These are phyloP conservation scores for Phaffia rhodozyma DNA, from an alignment of 1,284 basidiomycete genomes.

Conservation along the genomic window DNA sequence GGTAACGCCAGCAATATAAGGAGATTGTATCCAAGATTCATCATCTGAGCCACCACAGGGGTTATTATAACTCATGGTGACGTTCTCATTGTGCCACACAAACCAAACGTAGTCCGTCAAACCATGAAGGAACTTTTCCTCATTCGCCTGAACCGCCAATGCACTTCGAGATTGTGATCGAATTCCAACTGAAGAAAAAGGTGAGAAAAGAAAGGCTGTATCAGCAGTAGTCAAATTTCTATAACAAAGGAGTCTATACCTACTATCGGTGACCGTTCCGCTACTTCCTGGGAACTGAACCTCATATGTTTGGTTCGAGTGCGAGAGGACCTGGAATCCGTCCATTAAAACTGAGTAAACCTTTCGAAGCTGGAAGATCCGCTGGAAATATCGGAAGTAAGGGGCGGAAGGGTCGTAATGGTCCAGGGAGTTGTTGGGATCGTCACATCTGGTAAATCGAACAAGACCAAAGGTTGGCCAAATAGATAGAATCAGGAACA, in stretches of 20 bases:
- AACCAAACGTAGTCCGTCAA: slow-evolving; percentile 56
- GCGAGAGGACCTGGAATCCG: slow-evolving; percentile 63
- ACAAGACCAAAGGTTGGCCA: slow-evolving; percentile 41
- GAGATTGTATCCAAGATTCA: slow-evolving; percentile 51
- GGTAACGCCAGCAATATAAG: slow-evolving; percentile 48
- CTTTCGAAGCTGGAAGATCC: slow-evolving; percentile 56
- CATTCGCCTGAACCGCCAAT: slow-evolving; percentile 44
- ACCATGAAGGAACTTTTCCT: slow-evolving; percentile 33
- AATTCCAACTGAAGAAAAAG: slow-evolving; percentile 47
- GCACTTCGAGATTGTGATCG: slow-evolving; percentile 67
- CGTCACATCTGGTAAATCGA: slow-evolving; percentile 52
- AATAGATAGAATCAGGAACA: slow-evolving; percentile 39
- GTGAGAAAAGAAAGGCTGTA: background rate
- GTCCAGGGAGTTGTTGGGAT: slow-evolving; percentile 77
- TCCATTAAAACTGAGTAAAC: slow-evolving; percentile 65
- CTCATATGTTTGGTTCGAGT: slow-evolving; percentile 65
- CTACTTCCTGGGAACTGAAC: slow-evolving; percentile 75
- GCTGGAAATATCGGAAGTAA: slow-evolving; percentile 43
- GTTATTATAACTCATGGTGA: slow-evolving; percentile 50
- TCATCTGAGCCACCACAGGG: slow-evolving; percentile 42
- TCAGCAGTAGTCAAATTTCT: background rate
- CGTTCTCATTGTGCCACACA: slow-evolving; percentile 72
- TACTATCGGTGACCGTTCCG: slow-evolving; percentile 52
- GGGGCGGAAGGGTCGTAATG: slow-evolving; percentile 75
- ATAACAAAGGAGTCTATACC: background rate